Evolutionary conservation across 805 yeast species (phyloP).

Genomic region (Monosporozyma siamensis): DNA sequence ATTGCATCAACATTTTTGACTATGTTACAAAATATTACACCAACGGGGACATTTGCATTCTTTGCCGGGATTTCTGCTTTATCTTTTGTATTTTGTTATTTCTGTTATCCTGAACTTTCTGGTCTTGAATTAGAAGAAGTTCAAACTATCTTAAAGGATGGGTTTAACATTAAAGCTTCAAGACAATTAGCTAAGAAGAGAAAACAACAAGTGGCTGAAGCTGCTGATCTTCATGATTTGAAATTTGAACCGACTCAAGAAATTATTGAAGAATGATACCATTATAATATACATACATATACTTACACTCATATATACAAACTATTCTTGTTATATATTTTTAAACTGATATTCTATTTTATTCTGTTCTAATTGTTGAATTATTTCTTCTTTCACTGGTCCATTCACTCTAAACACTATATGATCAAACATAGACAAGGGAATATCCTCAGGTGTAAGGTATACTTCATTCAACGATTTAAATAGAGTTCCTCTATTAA

Average conservation of each 20-base stretch:
- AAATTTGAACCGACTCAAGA: conserved; percentile 22
- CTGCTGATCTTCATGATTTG: conserved; percentile 5
- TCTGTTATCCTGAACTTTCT: conserved; percentile 87
- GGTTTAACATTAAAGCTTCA: conserved; percentile 73
- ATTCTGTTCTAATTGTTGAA: conserved; percentile 2
- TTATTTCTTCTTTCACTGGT: neutral
- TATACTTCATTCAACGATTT: conserved; percentile 69
- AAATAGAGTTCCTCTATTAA: conserved; percentile 33
- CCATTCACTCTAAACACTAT: conserved; percentile 9
- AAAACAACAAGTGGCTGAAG: conserved; percentile 22
- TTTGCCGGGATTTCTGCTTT: conserved; percentile 75
- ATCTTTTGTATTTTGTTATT: conserved; percentile 64
- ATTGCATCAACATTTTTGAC: conserved; percentile 90
- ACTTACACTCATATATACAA: neutral
- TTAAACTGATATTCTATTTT: conserved; percentile 10
- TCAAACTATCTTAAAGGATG: conserved; percentile 67
- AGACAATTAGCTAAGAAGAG: conserved; percentile 43
- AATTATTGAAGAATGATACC: conserved; percentile 15
- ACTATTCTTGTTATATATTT: neutral
- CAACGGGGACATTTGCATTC: conserved; percentile 87
- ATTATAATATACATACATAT: no score
- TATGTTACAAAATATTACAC: conserved; percentile 87
- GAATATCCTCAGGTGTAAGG: conserved; percentile 49
- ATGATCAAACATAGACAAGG: conserved; percentile 18
- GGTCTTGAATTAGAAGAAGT: conserved; percentile 89